phyloP scores from a whole-genome alignment of 2,329 filamentous ascomycete species.

The Nakataea oryzae region DNA sequence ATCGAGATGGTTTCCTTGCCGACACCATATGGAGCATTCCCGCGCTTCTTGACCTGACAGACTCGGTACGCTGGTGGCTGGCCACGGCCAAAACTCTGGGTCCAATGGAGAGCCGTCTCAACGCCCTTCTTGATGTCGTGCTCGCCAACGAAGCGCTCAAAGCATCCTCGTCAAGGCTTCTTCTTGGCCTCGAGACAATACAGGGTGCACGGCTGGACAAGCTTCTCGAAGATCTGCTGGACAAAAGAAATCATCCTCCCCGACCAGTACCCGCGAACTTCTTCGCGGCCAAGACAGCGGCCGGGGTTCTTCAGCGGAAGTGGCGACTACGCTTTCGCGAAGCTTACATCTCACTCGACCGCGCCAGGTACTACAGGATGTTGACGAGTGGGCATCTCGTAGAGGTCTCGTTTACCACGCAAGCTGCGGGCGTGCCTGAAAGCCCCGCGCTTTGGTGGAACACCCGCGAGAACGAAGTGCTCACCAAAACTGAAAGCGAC shows the following conservation, averaged over 20 bases:
- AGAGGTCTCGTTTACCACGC: conserved; percentile 27
- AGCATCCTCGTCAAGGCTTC: conserved; percentile 17
- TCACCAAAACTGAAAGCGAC: conserved; percentile 29
- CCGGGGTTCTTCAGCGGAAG: conserved; percentile 25
- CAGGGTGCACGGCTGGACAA: conserved; percentile 29
- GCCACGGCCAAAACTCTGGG: conserved; percentile 19
- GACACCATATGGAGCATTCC: neutral
- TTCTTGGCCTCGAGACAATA: conserved; percentile 24
- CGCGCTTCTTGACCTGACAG: conserved; percentile 27
- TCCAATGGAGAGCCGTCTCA: conserved; percentile 22
- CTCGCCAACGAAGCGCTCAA: conserved; percentile 24
- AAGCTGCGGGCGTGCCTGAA: conserved; percentile 11
- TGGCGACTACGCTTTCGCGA: conserved; percentile 34
- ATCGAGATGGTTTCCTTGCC: neutral
- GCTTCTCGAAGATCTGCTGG: conserved; percentile 29
- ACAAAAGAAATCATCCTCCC: conserved; percentile 16
- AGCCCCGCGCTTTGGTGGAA: conserved; percentile 15
- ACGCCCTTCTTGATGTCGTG: conserved; percentile 25
- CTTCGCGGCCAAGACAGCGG: conserved; percentile 22
- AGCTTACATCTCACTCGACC: conserved; percentile 33
- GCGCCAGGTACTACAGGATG: conserved; percentile 26
- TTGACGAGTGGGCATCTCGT: conserved; percentile 25
- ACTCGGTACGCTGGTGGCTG: conserved; percentile 27
- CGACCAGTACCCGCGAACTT: conserved; percentile 17
- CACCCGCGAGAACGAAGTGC: conserved; percentile 18